Conservation (phyloP, 208 protist genomes). For the Crithidia thermophila region DNA sequence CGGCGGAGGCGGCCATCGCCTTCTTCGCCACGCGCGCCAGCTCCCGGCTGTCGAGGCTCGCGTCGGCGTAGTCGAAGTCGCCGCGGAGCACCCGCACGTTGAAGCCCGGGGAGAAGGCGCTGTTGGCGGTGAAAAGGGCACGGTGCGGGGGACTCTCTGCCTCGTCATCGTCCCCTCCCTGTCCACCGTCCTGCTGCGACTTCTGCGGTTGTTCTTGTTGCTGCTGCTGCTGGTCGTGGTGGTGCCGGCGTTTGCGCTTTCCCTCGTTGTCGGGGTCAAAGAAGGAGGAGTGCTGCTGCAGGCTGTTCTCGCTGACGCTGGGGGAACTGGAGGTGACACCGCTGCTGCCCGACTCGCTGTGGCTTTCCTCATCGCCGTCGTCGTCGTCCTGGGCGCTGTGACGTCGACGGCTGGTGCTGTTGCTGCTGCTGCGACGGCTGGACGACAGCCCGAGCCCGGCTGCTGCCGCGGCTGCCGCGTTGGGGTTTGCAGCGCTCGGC, state of each 20-base stretch:
- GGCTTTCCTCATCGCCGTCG: no score
- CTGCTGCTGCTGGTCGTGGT: no score
- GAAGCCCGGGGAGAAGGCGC: slow-evolving; percentile 2
- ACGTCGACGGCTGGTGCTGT: no score
- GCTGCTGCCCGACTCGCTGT: slow-evolving; percentile 15
- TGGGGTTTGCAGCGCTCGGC: background rate
- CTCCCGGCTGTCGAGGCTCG: slow-evolving; percentile 38
- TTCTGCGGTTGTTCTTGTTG: no score
- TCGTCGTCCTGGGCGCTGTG: no score
- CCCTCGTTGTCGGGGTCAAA: no score
- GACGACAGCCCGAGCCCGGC: background rate
- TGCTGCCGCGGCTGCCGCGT: background rate
- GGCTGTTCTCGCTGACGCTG: slow-evolving; percentile 2
- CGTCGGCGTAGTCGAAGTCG: slow-evolving; percentile 28
- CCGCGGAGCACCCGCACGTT: slow-evolving; percentile 35
- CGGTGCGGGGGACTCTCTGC: background rate
- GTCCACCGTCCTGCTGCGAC: no score
- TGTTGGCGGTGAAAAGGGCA: background rate
- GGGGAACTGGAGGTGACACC: slow-evolving; percentile 14
- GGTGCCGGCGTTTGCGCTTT: no score
- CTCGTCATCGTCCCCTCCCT: background rate
- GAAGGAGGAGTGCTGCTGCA: background rate
- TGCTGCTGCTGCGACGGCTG: background rate
- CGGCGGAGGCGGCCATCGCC: background rate
- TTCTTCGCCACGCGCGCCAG: slow-evolving; percentile 14